Evolutionary conservation across 371 early-diverging fungal species (phyloP), one percentile per base, ranked within the genome.

Genomic region (Actinomortierella wolfii): DNA sequence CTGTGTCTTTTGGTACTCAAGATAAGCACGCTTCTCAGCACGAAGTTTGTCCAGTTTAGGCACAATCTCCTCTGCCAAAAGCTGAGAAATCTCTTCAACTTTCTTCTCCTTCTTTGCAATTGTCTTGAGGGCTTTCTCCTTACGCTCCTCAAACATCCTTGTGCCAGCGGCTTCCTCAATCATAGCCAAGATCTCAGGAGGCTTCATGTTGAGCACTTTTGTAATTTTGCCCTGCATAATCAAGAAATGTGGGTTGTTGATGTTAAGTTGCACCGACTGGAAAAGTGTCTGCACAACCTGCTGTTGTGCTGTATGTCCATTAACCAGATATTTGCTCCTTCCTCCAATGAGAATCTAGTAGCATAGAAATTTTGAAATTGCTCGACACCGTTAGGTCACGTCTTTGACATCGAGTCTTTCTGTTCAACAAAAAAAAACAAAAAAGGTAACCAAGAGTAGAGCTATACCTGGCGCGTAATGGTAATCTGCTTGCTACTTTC

Each of bases 191-290:
- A 98, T 91, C 68, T 99, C 98, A 4, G 87, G 85, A 0, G 98
- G 97, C 73, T 97, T 97, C 99, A 99, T 99, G 74, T 97, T 99
- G 24, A 99, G 85, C 3, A 99, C 96, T 68, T 98, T 97, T 21
- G 99, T 99, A 70, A 99, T 98, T 54, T 91, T 86, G 41, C 99
- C 99, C 80, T 99, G 99, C 97, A 99, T 97, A 68, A 96, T 99
- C 61, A 99, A 76, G 68, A 98, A 99, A 70, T 98, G 97, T 15
- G 99, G 99, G 68, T 98, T 97, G 83, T 98, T 95, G 80, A 98
- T 92, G 79, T 97, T 98, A 21, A 99, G 90, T 76, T 95, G 95
- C 9, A 98, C 98, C 2, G 96, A 95, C 65, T 97, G 97, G 57
- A 97, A 95, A 53, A 99, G 76, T 57, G 89, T 95, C 56, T 89